These are phyloP conservation scores for Talaromyces verruculosus DNA, from an alignment of 2,329 filamentous ascomycete genomes.

Conservation along the genomic window DNA sequence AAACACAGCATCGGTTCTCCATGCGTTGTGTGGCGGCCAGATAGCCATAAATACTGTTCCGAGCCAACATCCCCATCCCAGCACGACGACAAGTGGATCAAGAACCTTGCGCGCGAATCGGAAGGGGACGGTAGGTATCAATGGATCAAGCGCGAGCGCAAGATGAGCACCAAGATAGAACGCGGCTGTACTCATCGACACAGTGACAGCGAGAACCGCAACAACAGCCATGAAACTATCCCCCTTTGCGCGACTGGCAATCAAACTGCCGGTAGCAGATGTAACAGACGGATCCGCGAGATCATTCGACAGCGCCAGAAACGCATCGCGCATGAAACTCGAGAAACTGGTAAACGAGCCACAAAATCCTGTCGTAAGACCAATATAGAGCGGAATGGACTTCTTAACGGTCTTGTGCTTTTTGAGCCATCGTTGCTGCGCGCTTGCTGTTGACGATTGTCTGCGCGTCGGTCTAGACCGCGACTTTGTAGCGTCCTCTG, in stretches of 20 bases:
- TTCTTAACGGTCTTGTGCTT: slow-evolving; percentile 69
- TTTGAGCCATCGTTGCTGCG: slow-evolving; percentile 47
- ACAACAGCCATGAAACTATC: slow-evolving; percentile 81
- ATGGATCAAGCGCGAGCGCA: slow-evolving; percentile 60
- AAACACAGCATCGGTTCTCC: slow-evolving; percentile 75
- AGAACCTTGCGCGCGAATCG: slow-evolving; percentile 33
- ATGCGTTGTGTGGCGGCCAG: slow-evolving; percentile 67
- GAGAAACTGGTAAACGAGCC: slow-evolving; percentile 91
- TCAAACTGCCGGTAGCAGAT: slow-evolving; percentile 24
- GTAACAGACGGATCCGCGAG: slow-evolving; percentile 56
- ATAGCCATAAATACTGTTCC: slow-evolving; percentile 71
- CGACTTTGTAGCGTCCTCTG: slow-evolving; percentile 34
- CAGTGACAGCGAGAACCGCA: slow-evolving; percentile 70
- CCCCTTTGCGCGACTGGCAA: slow-evolving; percentile 61
- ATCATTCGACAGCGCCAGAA: slow-evolving; percentile 76
- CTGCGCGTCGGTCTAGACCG: not conserved
- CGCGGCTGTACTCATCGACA: slow-evolving; percentile 68
- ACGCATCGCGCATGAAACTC: slow-evolving; percentile 75
- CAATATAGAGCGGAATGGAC: slow-evolving; percentile 83
- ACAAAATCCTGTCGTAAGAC: slow-evolving; percentile 81
- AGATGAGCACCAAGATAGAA: slow-evolving; percentile 73
- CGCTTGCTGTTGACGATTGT: slow-evolving; percentile 18
- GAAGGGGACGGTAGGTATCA: slow-evolving; percentile 49
- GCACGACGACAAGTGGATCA: slow-evolving; percentile 47
- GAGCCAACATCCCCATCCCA: slow-evolving; percentile 75